These are phyloP conservation scores for Heritiera littoralis DNA, from an alignment of 345 rosid species.

Conservation along the genomic window DNA sequence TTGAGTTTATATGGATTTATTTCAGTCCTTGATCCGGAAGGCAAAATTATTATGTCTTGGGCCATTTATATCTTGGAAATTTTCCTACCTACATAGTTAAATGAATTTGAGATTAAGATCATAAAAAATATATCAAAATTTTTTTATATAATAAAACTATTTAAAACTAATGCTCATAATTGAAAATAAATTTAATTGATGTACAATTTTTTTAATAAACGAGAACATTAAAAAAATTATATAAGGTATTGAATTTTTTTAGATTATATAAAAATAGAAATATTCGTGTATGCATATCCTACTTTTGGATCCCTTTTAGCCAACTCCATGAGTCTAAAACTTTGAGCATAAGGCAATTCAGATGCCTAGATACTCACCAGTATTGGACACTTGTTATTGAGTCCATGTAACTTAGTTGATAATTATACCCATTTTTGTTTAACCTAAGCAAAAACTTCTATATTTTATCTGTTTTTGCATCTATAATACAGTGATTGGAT, in stretches of 20 bases:
- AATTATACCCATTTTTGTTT: neutral
- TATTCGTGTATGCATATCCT: neutral
- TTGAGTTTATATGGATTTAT: neutral
- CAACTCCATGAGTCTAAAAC: neutral
- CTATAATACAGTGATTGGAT: neutral
- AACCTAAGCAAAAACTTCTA: neutral
- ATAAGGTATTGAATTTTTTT: neutral
- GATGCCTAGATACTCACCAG: neutral
- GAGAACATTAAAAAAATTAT: too few relatives aligned
- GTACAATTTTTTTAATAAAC: neutral
- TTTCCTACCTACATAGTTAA: neutral
- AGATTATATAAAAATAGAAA: neutral
- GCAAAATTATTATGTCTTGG: neutral
- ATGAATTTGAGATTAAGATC: neutral
- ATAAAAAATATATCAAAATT: neutral
- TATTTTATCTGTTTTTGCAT: slow-evolving; percentile 5
- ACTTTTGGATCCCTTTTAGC: neutral
- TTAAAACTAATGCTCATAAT: neutral
- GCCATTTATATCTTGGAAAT: neutral
- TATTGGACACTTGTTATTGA: neutral
- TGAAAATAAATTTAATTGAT: neutral
- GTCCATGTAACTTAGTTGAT: neutral
- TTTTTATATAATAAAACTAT: neutral
- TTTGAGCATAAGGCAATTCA: neutral
- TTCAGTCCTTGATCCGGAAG: neutral